A percentile compares a stretch with the other conserved stretches of the same genome.
Conservation (phyloP, 2,329 filamentous ascomycete species). For the Paecilomyces variotii region DNA sequence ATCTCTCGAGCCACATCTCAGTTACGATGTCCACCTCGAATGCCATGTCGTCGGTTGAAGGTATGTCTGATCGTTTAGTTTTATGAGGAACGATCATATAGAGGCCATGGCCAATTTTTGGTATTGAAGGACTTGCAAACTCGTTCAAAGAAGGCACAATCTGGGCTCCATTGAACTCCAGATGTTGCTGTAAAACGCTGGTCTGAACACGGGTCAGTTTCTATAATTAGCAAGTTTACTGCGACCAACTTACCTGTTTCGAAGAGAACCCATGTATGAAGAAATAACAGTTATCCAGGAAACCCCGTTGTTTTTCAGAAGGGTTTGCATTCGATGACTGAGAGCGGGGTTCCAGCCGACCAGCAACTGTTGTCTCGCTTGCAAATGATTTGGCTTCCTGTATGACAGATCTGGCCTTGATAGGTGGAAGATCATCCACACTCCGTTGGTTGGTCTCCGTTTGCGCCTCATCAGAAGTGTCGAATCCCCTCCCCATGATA, state of each 20-base stretch:
- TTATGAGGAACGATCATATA: slow-evolving; percentile 36
- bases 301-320: slow-evolving; percentile 37
- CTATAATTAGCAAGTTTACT: not conserved
- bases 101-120: slow-evolving; percentile 23
- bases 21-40: slow-evolving; percentile 54
- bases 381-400: slow-evolving; percentile 31
- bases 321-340: slow-evolving; percentile 7
- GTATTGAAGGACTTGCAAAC: slow-evolving; percentile 25
- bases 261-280: slow-evolving; percentile 53
- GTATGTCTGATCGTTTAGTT: slow-evolving; percentile 22
- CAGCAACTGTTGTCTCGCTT: slow-evolving; percentile 27
- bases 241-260: slow-evolving; percentile 40
- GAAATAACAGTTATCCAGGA: slow-evolving; percentile 48
- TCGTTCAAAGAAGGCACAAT: slow-evolving; percentile 26
- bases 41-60: slow-evolving; percentile 32
- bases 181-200: slow-evolving; percentile 31
- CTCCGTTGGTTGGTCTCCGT: slow-evolving; percentile 19
- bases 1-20: slow-evolving; percentile 89
- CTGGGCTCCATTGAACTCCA: slow-evolving; percentile 34
- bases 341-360: slow-evolving; percentile 15
- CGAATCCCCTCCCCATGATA: slow-evolving; percentile 54
- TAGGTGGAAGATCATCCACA: slow-evolving; percentile 9
- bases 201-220: slow-evolving; percentile 18
- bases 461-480: slow-evolving; percentile 16
- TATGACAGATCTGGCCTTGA: slow-evolving; percentile 15